Evolutionary conservation across 805 yeast species (phyloP).

Genomic region (Clavispora santaluciae): DNA sequence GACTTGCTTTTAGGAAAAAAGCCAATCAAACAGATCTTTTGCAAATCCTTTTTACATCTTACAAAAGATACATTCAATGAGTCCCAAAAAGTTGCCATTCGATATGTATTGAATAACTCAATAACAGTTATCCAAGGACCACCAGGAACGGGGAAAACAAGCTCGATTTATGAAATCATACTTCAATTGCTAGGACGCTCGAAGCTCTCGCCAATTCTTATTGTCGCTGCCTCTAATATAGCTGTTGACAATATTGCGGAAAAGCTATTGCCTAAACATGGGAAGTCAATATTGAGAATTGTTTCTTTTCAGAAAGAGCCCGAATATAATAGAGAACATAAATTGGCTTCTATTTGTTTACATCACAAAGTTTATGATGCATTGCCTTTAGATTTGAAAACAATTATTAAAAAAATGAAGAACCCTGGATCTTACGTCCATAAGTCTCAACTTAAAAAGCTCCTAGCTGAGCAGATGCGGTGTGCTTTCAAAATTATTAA

Average conservation of each 20-base stretch:
- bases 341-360: slow-evolving; percentile 54
- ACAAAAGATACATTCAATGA: slow-evolving; percentile 48
- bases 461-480: slow-evolving; percentile 38
- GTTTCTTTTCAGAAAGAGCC: slow-evolving; percentile 56
- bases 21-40: slow-evolving; percentile 51
- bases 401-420: slow-evolving; percentile 40
- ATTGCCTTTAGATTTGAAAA: slow-evolving; percentile 42
- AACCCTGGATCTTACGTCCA: slow-evolving; percentile 16
- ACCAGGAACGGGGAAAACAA: slow-evolving; percentile 41
- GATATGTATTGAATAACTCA: slow-evolving; percentile 46
- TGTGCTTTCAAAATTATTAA: slow-evolving; percentile 46
- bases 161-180: slow-evolving; percentile 41
- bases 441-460: slow-evolving; percentile 46
- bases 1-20: slow-evolving; percentile 52
- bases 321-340: slow-evolving; percentile 56
- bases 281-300: slow-evolving; percentile 51
- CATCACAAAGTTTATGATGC: slow-evolving; percentile 55
- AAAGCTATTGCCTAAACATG: slow-evolving; percentile 49
- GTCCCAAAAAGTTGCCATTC: slow-evolving; percentile 52
- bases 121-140: slow-evolving; percentile 47
- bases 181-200: slow-evolving; percentile 51
- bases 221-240: slow-evolving; percentile 71
- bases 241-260: slow-evolving; percentile 77
- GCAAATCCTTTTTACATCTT: slow-evolving; percentile 49
- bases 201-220: slow-evolving; percentile 58